Conservation (phyloP, 352 stramenopile species). For the Phytophthora lateralis region DNA sequence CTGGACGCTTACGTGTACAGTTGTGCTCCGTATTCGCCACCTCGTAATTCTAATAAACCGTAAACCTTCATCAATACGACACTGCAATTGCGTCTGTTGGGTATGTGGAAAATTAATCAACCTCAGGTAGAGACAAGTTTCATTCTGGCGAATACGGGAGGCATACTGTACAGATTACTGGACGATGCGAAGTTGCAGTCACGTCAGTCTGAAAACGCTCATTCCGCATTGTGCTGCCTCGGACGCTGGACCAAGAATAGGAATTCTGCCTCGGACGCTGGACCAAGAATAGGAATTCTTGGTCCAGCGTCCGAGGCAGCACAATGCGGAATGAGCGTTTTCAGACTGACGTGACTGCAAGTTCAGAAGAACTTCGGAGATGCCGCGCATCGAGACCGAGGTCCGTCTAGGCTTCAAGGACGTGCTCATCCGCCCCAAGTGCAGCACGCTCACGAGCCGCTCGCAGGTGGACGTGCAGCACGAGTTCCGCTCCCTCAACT, state of each 20-base stretch:
- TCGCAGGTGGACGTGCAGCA: slow-evolving; percentile 80
- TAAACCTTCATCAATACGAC: too few relatives aligned
- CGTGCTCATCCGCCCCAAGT: slow-evolving; percentile 94
- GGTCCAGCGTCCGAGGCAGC: too few relatives aligned
- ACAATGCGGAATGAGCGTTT: slow-evolving; percentile 39
- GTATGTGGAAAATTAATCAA: too few relatives aligned
- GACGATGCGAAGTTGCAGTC: not conserved
- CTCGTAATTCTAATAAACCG: too few relatives aligned
- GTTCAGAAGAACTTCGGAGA: slow-evolving; percentile 28
- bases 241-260: slow-evolving; percentile 13
- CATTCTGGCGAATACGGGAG: too few relatives aligned
- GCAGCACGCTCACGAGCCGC: slow-evolving; percentile 89
- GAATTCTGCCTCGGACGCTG: too few relatives aligned
- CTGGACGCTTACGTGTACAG: too few relatives aligned
- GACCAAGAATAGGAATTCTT: too few relatives aligned
- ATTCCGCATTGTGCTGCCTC: slow-evolving; percentile 43
- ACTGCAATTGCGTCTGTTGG: too few relatives aligned
- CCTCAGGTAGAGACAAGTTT: too few relatives aligned
- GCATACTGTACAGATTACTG: too few relatives aligned
- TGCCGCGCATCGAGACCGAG: slow-evolving; percentile 91
- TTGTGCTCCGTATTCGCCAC: too few relatives aligned
- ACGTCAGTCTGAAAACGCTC: slow-evolving; percentile 21
- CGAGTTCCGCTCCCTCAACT: slow-evolving; percentile 80
- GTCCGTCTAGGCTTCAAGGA: slow-evolving; percentile 94
- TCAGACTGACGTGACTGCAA: slow-evolving; percentile 12